Base-by-base conservation (phyloP, 2,329 filamentous ascomycete genomes). In the Phaeosphaeriaceae sp. region DNA sequence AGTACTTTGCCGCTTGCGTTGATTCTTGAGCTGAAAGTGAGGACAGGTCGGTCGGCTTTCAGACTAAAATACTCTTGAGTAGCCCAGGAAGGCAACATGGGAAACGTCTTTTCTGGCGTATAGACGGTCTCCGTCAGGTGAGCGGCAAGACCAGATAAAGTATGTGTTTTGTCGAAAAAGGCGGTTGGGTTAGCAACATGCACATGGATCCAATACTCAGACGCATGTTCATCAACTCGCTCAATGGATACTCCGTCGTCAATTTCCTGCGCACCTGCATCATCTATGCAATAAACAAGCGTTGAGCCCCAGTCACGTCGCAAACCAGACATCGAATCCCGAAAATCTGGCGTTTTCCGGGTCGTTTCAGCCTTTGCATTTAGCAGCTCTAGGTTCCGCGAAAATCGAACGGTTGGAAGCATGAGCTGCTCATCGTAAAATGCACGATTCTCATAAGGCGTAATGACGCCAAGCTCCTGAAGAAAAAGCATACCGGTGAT, bases 151-250 rank as follows among this genome's bases (percentile, higher is more conserved):
- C 81, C 77, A 28, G 82, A 81, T 6, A 90, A 70, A 7, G 78
- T 74, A 30, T 85, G 83, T 17, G 83, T 76, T 15, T 83, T 82
- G 16, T 75, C 62, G 54, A 94, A 84, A 50, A 83, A 83, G 4
- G 90, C 89, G 2, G 87, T 87, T 7, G 89, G 89, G 63, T 94
- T 90, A 12, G 90, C 90, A 34, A 89, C 82, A 68, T 94, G 90
- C 26, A 91, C 74, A 64, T 92, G 89, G 23, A 93, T 77, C 90
- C 90, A 94, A 63, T 83, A 84, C 57, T 88, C 65, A 18, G 42
- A 78, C 67, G 16, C 78, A 53, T 71, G 71, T 15, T 71, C 75
- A 3, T 77, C 72, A 1, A 86, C 81, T 37, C 73, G 69, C 64
- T 91, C 86, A 6, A 94, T 65, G 1, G 89, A 93, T 7, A 95